Conservation (phyloP, 352 stramenopile genomes). For the Plasmopara viticola region DNA sequence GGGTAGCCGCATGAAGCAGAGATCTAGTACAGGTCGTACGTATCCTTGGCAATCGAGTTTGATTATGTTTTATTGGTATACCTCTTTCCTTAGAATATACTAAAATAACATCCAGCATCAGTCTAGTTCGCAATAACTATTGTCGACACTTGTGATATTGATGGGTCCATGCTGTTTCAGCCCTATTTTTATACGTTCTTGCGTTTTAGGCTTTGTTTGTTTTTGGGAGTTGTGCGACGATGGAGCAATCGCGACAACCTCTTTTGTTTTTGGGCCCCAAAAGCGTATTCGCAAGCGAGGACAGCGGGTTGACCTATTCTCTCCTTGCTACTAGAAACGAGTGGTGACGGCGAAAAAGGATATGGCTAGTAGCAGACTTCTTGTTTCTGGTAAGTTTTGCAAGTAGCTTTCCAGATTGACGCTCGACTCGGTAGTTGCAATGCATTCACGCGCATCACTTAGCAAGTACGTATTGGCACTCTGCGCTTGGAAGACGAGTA, state of each 20-base stretch:
- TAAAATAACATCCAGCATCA: slow-evolving; percentile 1
- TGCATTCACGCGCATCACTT: slow-evolving; percentile 31
- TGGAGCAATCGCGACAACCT: slow-evolving; percentile 25
- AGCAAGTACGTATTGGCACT: slow-evolving; percentile 25
- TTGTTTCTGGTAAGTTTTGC: slow-evolving; percentile 24
- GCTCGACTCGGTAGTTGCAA: slow-evolving; percentile 9
- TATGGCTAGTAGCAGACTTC: slow-evolving; percentile 25
- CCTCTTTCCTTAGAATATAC: no score
- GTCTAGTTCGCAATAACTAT: slow-evolving; percentile 3
- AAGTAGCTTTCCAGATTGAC: slow-evolving; percentile 25
- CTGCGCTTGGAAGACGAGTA: background rate
- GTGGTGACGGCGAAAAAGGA: slow-evolving; percentile 12
- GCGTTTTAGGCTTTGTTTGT: slow-evolving; percentile 25
- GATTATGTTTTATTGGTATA: no score
- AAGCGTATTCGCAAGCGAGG: slow-evolving; percentile 26
- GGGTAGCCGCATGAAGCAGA: no score
- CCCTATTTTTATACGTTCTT: slow-evolving; percentile 29
- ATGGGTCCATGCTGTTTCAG: slow-evolving; percentile 10
- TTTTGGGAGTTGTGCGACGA: slow-evolving; percentile 32
- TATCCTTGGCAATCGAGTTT: no score
- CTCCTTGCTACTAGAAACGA: background rate
- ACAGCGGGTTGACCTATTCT: slow-evolving; percentile 17
- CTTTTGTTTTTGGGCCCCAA: slow-evolving; percentile 12
- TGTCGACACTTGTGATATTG: background rate
- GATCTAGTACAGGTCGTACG: no score